Evolutionary conservation across 1,139 yeast genomes (phyloP), one percentile per base, ranked within the genome.

Genomic region (Yamadazyma membranifaciens): DNA sequence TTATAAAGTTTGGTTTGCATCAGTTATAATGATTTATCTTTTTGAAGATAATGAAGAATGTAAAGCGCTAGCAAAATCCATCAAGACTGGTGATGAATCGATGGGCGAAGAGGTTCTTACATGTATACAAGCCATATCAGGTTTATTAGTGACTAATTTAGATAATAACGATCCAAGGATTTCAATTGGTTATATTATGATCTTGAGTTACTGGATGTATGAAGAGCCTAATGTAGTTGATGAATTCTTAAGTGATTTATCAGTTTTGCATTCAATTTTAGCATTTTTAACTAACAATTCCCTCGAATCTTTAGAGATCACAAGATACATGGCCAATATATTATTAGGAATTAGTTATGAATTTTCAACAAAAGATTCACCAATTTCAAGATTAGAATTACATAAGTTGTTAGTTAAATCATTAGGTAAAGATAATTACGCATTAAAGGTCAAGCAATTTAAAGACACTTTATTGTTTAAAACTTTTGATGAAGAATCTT

Each of bases 1-100:
- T 0, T 92, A 88, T 58, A 80, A 83, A 53, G 66, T 81, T 1
- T 94, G 96, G 95, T 91, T 92, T 64, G 82, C 97, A 0, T 70
- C 87, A 1, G 75, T 81, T 2, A 69, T 87, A 3, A 56, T 92
- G 31, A 67, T 86, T 42, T 78, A 78, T 44, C 56, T 89, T 4
- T 77, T 89, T 48, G 78, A 78, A 42, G 87, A 80, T 34, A 69
- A 69, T 42, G 70, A 69, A 7, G 80, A 73, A 24, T 72, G 77
- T 25, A 73, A 77, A 45, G 76, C 73, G 11, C 50, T 74, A 26
- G 76, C 87, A 0, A 64, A 80, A 37, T 56, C 59, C 0, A 69
- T 87, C n/a, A 68, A 68, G n/a, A 72, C 85, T 10, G 96, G 95
- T 4, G 81, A 79, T 45, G 77, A 69, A 13, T 78, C 69, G 5